These are phyloP conservation scores for Phascolomyces articulosus DNA, from an alignment of 371 early-diverging fungal species.

Conservation along the genomic window DNA sequence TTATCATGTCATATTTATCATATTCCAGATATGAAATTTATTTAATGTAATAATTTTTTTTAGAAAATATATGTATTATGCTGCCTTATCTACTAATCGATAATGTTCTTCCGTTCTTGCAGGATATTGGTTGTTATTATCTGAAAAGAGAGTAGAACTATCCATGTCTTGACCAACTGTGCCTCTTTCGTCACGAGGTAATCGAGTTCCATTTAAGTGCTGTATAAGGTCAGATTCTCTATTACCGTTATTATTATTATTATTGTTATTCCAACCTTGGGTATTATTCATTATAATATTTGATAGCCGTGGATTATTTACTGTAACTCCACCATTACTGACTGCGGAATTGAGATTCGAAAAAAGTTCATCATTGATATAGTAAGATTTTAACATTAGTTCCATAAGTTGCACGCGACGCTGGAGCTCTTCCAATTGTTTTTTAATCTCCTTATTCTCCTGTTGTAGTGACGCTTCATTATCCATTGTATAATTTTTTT, in stretches of 20 bases:
- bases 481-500: not conserved
- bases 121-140: too few relatives aligned
- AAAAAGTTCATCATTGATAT: slow-evolving; percentile 13
- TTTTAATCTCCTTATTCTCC: not conserved
- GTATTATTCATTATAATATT: not conserved
- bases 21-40: too few relatives aligned
- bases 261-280: not conserved
- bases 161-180: too few relatives aligned
- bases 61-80: slow-evolving; percentile 24
- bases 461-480: not conserved
- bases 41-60: too few relatives aligned
- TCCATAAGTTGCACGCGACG: slow-evolving; percentile 22
- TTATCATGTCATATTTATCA: too few relatives aligned
- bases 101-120: too few relatives aligned
- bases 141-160: too few relatives aligned
- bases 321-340: not conserved
- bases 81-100: too few relatives aligned
- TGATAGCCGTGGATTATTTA: too few relatives aligned
- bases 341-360: slow-evolving; percentile 2
- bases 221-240: not conserved
- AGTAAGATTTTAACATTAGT: slow-evolving; percentile 10
- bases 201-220: too few relatives aligned
- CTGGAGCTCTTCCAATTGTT: not conserved
- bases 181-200: too few relatives aligned
- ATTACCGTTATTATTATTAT: not conserved